Evolutionary conservation across 352 stramenopile genomes (phyloP), one percentile per base, ranked within the genome.

Genomic region (Globisporangium spiculum): DNA sequence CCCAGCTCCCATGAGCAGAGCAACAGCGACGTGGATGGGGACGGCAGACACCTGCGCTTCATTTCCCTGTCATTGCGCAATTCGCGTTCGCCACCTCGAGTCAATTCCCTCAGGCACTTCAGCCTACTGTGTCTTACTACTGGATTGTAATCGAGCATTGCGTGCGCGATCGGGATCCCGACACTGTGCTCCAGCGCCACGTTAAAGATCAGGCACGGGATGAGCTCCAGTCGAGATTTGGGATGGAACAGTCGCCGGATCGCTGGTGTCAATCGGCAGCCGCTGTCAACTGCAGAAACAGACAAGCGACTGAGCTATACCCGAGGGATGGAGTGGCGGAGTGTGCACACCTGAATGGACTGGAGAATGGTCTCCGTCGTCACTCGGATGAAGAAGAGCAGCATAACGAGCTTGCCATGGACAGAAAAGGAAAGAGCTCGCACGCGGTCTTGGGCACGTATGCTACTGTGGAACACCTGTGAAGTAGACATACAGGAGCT

Each of bases 241-340:
- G 60, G 67, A 1, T 62, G 38, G 8, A 55, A 68, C 1, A 64
- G 50, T 1, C 66, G 61, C 24, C 75, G 74, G n/a, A 74, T 34
- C 5, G 70, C 60, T 18, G 78, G 76, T 0, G 75, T 85, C 2
- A 60, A 74, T 75, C 73, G 82, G 61, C 77, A 88, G 48, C 77
- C 82, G 14, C 77, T 7, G 14, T 72, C 63, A 4, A 85, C 66
- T 18, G 62, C 54, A 10, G 12, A 41, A 20, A 73, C 72, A 24
- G 72, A 81, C 3, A 79, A 36, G 9, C 63, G 70, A 44, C 74
- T 76, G 50, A 76, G 59, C 71, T 63, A 71, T 1, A 69, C 52
- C 18, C 57, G 66, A 16, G 70, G 67, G 16, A 71, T 53, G 22
- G 66, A 69, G 66, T 75, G 38, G 53, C 74, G 66, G 54, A 71